Base-by-base conservation (phyloP, 495 filamentous ascomycete genomes). In the Lepraria neglecta region DNA sequence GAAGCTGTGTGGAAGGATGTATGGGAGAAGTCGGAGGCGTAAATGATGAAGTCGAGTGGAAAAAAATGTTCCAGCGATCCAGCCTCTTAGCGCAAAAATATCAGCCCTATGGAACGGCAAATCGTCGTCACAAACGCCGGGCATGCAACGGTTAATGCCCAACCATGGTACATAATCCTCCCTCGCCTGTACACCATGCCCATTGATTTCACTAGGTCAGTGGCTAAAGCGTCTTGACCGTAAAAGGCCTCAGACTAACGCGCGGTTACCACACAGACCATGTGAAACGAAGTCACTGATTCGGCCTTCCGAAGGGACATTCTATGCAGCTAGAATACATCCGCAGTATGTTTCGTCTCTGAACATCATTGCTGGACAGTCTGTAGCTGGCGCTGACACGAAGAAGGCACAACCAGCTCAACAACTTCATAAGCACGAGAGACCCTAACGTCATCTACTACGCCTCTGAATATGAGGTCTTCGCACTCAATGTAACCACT, bases 341-440 rank as follows among this genome's bases (percentile, higher is more conserved):
- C 83, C 85, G 3, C 56, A 48, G 69, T 70, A 65, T 42, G 68
- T 40, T 33, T 30, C 15, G 30, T 54, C 15, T 54, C 21, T 12
- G 31, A 12, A 33, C 17, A 54, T 19, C 11, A 19, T 35, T 33
- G 10, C 31, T 38, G 31, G 24, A 6, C 10, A 11, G 5, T 64
- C 43, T 43, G 27, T 60, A 5, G 21, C 6, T 31, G 17, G 24
- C 12, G 10, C 21, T 56, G 24, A 54, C 43, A n/a, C 11, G 3
- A 52, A 21, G 21, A 62, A 96, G 92, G 64, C 94, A 98, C 73
- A 88, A 85, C 77, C 94, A 98, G 74, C 82, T 98, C 52, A 89
- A 91, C 55, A 91, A 95, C 66, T 84, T 95, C 64, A 87, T 97
- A 68, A 92, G 88, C 71, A 87, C 84, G 33, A 86, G 89, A 57